Base-by-base conservation (phyloP, 164 flowering plant genomes). In the Protea cynaroides region DNA sequence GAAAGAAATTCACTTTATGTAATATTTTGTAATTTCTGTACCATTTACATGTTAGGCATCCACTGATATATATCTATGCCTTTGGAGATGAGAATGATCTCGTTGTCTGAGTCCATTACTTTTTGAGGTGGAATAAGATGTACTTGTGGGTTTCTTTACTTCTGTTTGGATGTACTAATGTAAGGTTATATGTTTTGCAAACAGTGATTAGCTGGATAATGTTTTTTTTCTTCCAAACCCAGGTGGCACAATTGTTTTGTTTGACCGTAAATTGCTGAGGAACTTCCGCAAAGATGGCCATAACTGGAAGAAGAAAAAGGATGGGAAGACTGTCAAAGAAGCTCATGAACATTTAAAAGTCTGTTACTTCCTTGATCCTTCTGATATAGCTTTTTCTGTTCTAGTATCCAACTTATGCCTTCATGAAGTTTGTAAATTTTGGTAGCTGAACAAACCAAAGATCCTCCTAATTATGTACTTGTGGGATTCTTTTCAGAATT, bases 321-420 rank as follows among this genome's bases (percentile, higher is more conserved):
- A 93, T 76, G 98, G 98, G 63, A 93, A 84, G 81, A 93, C 98
- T 44, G 92, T 93, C 52, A 90, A 87, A 76, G 98, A 93, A 82
- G 97, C 98, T 68, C 98, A 93, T 71, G 98, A 93, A 72, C 94
- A 89, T 76, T 74, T 93, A 62, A 93, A 93, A 70, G 97, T 86
- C 67, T 72, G 86, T 43, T 34, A 68, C 65, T 66, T 18, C 25
- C n/a, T n/a, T n/a, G n/a, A n/a, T n/a, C n/a, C 25, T 9, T 29
- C 54, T 25, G 19, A 38, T 18, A 38, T 25, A 53, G 7, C 24
- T 5, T 18, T 23, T 50, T 40, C 11, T 49, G 22, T 25, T 61
- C 43, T 25, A 8, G 17, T 56, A 25, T 54, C 54, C 19, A 29
- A n/a, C 60, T 43, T 43, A 13, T 14, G 50, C 34, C n/a, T 21